Base-by-base conservation (phyloP, 2,329 filamentous ascomycete species). In the Fusarium tjaetaba region DNA sequence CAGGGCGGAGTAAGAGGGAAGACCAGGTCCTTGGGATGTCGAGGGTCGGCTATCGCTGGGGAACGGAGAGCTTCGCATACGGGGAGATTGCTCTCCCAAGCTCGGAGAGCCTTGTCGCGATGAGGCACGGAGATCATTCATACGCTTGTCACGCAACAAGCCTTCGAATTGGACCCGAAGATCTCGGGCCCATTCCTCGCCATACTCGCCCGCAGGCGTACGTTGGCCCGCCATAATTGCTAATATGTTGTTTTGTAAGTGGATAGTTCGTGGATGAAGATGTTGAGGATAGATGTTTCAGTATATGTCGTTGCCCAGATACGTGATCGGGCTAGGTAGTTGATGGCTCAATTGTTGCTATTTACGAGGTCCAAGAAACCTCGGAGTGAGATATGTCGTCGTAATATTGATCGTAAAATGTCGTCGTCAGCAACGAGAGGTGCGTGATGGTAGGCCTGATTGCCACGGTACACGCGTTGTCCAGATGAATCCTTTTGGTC, bases 141-240 rank as follows among this genome's bases (percentile, higher is more conserved):
- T 91, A 82, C 95, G 90, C 86, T 94, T 95, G 65, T 93, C 94
- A 81, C 94, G 92, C 79, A 98, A 88, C 69, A 97, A 86, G 73
- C 95, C 92, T 81, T 97, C 94, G 82, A 98, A 98, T 79, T 94
- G 93, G 78, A 92, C 86, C 58, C 93, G 92, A 78, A 98, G 86
- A 68, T 95, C 93, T 78, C 90, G 88, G 32, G 95, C 94, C 91
- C 92, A 94, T 79, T 89, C 88, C 79, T 95, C 93, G 79, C 92
- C 92, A 77, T 90, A 89, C 11, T 86, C 82, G 71, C 78, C 76
- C 73, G 78, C 78, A 65, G 82, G 79, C 67, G 78, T 80, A 77
- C 78, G 77, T 78, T 80, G 82, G 75, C 81, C 81, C 76, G 81
- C 82, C 83, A 85, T 85, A 65, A 64, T 81, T 70, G 53, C 7